A percentile compares a stretch with the other conserved stretches of the same genome.
phyloP scores from a whole-genome alignment of 2,329 filamentous ascomycete species.

The Mariannaea elegans region DNA sequence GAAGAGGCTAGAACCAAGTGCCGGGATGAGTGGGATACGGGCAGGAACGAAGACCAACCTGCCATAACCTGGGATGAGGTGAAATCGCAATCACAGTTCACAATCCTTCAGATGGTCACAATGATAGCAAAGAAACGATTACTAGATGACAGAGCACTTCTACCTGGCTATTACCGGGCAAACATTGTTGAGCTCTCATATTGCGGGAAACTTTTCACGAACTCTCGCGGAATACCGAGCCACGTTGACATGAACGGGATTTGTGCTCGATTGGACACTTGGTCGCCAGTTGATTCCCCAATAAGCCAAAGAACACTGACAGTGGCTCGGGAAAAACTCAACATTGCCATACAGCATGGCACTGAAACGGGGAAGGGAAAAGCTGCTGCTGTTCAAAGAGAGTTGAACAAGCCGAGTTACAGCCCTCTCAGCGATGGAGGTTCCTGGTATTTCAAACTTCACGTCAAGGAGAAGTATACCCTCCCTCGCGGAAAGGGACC shows the following conservation, averaged over 20 bases:
- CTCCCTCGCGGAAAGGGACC: conserved; percentile 26
- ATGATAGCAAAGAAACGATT: conserved; percentile 35
- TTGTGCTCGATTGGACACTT: conserved; percentile 28
- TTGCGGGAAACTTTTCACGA: conserved; percentile 26
- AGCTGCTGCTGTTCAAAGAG: background rate
- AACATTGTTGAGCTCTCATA: conserved; percentile 29
- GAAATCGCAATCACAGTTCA: conserved; percentile 4
- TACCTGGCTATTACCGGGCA: conserved; percentile 30
- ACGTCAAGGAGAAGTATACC: conserved; percentile 13
- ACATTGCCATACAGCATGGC: background rate
- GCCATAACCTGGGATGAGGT: conserved; percentile 25
- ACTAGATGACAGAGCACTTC: conserved; percentile 19
- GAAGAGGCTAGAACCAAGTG: conserved; percentile 26
- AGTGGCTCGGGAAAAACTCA: conserved; percentile 15
- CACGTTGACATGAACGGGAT: conserved; percentile 16
- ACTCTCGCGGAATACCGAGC: conserved; percentile 19
- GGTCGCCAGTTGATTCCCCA: conserved; percentile 25
- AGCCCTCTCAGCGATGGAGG: conserved; percentile 15
- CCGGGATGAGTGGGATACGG: conserved; percentile 30
- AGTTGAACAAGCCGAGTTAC: conserved; percentile 9
- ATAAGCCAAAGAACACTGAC: conserved; percentile 16
- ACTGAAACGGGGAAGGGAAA: conserved; percentile 17
- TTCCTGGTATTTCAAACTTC: conserved; percentile 31
- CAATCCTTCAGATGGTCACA: conserved; percentile 8
- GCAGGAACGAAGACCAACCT: background rate